Base-by-base conservation (phyloP, 2,329 filamentous ascomycete genomes). In the Colletotrichum higginsianum region DNA sequence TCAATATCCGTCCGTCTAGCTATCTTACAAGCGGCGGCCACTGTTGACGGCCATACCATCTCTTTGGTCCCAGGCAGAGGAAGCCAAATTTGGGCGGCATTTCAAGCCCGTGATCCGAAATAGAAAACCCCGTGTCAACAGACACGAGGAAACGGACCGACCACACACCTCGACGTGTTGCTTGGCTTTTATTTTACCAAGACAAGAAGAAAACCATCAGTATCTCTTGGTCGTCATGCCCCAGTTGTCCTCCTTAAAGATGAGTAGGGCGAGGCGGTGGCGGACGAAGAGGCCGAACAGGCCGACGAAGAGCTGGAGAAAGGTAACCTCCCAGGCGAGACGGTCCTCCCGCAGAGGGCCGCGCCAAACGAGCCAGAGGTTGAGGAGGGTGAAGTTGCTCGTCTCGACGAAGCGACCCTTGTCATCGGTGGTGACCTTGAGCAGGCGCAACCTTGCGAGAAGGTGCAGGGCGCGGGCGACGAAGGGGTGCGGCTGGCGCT, bases 351-450 rank as follows among this genome's bases (percentile, higher is more conserved):
- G 89, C 86, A 97, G 89, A 3, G 96, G 95, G 0, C 96, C 96
- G 80, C 95, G 92, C 94, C 95, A 97, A 62, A 98, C 94, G 73
- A 99, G 86, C 96, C 96, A 99, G 67, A 99, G 87, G 80, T 99
- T 99, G 75, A 99, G 86, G 58, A 99, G 89, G 11, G 96, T 99
- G 74, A 99, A 88, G 82, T 99, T 99, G 75, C 91, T 94, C 23
- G 92, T 96, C 82, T 96, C 93, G 30, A 90, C 84, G 76, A 98
- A 92, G 75, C 87, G 84, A 11, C 93, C 94, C 66, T 91, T 83
- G 46, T 90, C 86, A 78, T 96, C 91, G 61, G 86, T 88, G 71
- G 86, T 89, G 52, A 98, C 84, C 57, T 89, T 87, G 40, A 74
- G 67, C 62, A 98, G 84, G 73, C 86, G 87, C 67, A 98, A 79